Conservation (phyloP, 257 asterid species). For the Rauvolfia tetraphylla region DNA sequence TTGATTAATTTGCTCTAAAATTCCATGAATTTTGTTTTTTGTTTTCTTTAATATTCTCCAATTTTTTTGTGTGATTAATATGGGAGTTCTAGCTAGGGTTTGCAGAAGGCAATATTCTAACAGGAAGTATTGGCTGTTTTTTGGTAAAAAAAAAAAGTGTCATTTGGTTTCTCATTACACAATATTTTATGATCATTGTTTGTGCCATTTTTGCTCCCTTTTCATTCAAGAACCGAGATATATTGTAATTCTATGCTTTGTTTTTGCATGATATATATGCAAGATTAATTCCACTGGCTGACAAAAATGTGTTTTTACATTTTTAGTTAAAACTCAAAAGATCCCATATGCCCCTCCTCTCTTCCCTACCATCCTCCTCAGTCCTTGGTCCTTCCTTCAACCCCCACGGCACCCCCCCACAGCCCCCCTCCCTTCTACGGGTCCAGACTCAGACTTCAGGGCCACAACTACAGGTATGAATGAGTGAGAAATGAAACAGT, state of each 20-base stretch:
- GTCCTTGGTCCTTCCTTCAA: constrained; percentile 5
- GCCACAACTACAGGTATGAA: constrained; percentile 6
- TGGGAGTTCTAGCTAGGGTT: constrained; percentile 44
- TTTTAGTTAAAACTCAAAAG: constrained; percentile 5
- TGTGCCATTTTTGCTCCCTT: constrained; percentile 13
- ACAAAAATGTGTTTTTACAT: neutral
- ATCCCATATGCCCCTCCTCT: constrained; percentile 1
- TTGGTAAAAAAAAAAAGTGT: constrained; percentile 6
- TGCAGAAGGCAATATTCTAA: constrained; percentile 46
- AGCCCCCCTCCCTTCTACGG: neutral
- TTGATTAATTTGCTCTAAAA: constrained; percentile 23
- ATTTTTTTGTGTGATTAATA: constrained; percentile 47
- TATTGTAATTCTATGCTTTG: constrained; percentile 6
- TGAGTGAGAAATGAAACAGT: constrained; percentile 8
- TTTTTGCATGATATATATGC: constrained; percentile 9
- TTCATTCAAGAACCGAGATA: neutral
- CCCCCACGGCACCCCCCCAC: neutral
- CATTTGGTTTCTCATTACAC: constrained; percentile 27
- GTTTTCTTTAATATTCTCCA: constrained; percentile 25
- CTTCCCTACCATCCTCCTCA: constrained; percentile 1
- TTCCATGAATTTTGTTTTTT: neutral
- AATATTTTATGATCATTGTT: constrained; percentile 26
- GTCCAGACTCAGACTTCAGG: constrained; percentile 6
- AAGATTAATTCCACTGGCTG: constrained; percentile 1
- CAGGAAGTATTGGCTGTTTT: constrained; percentile 33